Conservation (phyloP, 1,284 basidiomycete genomes). For the Retiboletus flavoniger region DNA sequence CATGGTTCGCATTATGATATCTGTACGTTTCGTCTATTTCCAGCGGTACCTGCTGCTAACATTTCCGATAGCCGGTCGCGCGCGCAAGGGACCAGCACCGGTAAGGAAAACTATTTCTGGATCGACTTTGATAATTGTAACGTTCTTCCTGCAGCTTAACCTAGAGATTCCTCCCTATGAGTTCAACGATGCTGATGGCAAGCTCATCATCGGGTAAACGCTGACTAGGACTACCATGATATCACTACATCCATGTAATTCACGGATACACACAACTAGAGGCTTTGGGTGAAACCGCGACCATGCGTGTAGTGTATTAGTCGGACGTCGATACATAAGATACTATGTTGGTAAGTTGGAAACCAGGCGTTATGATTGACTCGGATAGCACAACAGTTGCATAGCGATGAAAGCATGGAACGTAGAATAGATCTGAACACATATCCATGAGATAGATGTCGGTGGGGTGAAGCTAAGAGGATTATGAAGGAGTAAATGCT, state of each 20-base stretch:
- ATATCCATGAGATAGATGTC: neutral
- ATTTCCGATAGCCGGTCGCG: conserved; percentile 72
- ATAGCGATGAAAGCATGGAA: neutral
- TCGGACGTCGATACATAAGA: neutral
- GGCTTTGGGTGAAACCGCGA: conserved; percentile 8
- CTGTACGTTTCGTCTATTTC: conserved; percentile 47
- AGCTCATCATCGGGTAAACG: conserved; percentile 86
- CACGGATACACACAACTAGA: conserved; percentile 28
- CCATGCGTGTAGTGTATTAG: neutral
- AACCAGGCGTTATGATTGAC: neutral
- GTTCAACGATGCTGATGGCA: conserved; percentile 85
- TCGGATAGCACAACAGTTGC: neutral
- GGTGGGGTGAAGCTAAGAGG: neutral
- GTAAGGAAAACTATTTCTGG: conserved; percentile 44
- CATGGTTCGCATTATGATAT: conserved; percentile 99
- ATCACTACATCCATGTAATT: conserved; percentile 23
- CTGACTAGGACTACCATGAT: neutral
- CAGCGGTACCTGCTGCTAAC: conserved; percentile 10
- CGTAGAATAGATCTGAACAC: neutral
- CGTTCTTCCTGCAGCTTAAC: conserved; percentile 65
- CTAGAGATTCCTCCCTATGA: conserved; percentile 88
- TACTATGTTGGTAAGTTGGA: neutral
- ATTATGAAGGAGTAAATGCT: conserved; percentile 1
- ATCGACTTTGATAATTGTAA: conserved; percentile 12
- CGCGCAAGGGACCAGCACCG: conserved; percentile 93